Conservation (phyloP, 1,139 yeast species). For the Hemisphaericaspora subhashii region DNA sequence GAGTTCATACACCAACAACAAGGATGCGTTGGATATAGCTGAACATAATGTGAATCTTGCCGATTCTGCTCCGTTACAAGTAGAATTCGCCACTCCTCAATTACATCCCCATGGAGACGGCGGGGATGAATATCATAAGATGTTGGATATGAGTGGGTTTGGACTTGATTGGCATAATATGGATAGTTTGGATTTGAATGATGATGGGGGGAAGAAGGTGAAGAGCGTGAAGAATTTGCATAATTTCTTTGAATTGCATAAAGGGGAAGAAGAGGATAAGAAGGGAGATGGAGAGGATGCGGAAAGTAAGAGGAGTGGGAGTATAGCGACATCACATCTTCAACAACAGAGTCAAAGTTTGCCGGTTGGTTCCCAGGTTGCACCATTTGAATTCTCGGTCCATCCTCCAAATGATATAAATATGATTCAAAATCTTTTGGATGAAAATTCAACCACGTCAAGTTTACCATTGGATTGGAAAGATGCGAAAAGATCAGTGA, state of each 20-base stretch:
- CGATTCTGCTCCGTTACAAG: conserved; percentile 54
- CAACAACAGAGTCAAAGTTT: conserved; percentile 13
- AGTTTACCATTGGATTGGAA: conserved; percentile 8
- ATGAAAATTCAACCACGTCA: conserved; percentile 6
- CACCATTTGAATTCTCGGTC: conserved; percentile 40
- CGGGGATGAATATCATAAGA: conserved; percentile 21
- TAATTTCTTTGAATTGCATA: conserved; percentile 14
- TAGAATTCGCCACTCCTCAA: conserved; percentile 81
- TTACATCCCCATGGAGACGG: conserved; percentile 34
- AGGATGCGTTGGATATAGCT: conserved; percentile 32
- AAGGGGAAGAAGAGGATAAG: not conserved
- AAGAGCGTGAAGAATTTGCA: conserved; percentile 16
- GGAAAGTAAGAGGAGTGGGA: not conserved
- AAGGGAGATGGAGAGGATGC: not conserved
- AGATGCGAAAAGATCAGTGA: conserved; percentile 2
- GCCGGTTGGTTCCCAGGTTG: conserved; percentile 21
- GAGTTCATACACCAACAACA: conserved; percentile 59
- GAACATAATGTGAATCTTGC: conserved; percentile 20
- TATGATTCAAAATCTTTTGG: conserved; percentile 11
- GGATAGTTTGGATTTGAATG: conserved; percentile 29
- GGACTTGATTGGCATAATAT: conserved; percentile 40
- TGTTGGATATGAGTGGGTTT: conserved; percentile 22
- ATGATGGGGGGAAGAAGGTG: conserved; percentile 13
- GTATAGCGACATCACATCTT: conserved; percentile 4
- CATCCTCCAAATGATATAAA: conserved; percentile 24